Evolutionary conservation across 805 yeast genomes (phyloP), one percentile per base, ranked within the genome.

Genomic region (Saccharomycopsis fermentans): DNA sequence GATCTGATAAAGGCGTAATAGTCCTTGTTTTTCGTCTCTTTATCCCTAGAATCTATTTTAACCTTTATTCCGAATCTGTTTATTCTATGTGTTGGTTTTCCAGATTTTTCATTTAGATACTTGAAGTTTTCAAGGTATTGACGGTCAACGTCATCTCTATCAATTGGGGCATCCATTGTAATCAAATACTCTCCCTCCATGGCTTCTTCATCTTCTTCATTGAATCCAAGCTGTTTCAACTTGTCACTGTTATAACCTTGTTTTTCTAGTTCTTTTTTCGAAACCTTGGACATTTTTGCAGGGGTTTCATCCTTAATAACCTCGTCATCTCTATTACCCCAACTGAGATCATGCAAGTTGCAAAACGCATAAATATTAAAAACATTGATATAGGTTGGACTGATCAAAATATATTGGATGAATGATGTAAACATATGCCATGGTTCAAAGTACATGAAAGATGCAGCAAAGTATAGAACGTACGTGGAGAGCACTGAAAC

Each of bases 251-350:
- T 78, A 34, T 79, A 77, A 2, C 87, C 77, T 65, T 84, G 87
- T 32, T 96, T 96, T 50, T 84, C 97, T 65, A 92, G 76, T 80
- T 95, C 72, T 75, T 80, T 67, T 76, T 81, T 67, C 54, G 81
- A 77, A 8, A 48, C 54, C n/a, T 53, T 48, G 14, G n/a, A n/a
- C 40, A 58, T 37, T 47, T 40, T 47, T 3, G 54, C 57, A 8
- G 59, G 59, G 17, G 48, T 53, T 55, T 37, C 32, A 17, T 59
- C 62, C 6, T 59, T 52, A 24, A 37, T 50, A 17, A 54, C 37
- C n/a, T 81, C 82, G 55, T 84, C 89, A 54, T 96, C 96, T 70
- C 91, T 89, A 3, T 96, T 92, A 69, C 98, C 98, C 98, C 98
- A 92, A 6, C 97, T 87, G 54, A 92, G 84, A 74, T 92, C 99